Percentiles rank a stretch among this genome's conserved stretches.
Evolutionary conservation across 2,329 filamentous ascomycete species (phyloP).

Genomic region (Ascochyta koolunga): DNA sequence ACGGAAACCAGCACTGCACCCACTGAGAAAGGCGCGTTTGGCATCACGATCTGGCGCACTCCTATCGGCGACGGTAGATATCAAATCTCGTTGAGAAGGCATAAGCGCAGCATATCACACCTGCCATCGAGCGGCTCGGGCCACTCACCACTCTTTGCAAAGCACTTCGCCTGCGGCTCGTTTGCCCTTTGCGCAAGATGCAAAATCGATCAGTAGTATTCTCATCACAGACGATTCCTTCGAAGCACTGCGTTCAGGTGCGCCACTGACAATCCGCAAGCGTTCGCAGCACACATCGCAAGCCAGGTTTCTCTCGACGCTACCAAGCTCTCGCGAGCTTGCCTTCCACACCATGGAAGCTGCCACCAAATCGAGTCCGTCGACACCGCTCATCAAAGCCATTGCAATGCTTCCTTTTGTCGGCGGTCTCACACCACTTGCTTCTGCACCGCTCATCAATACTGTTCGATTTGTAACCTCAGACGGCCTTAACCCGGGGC

Average conservation of each 20-base stretch:
- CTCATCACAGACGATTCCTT: slow-evolving; percentile 32
- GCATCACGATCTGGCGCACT: slow-evolving; percentile 30
- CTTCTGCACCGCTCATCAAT: slow-evolving; percentile 29
- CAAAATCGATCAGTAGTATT: slow-evolving; percentile 28
- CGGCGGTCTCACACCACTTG: slow-evolving; percentile 36
- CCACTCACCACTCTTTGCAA: slow-evolving; percentile 40
- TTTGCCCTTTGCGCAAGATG: slow-evolving; percentile 34
- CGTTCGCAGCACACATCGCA: slow-evolving; percentile 14
- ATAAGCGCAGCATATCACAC: slow-evolving; percentile 33
- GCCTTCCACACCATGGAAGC: slow-evolving; percentile 28
- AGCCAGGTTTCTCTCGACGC: slow-evolving; percentile 26
- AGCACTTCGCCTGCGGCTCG: slow-evolving; percentile 41
- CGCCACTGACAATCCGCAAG: slow-evolving; percentile 20
- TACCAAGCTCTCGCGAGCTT: slow-evolving; percentile 29
- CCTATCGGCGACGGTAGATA: slow-evolving; percentile 20
- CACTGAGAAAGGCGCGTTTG: slow-evolving; percentile 31
- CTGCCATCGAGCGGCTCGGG: slow-evolving; percentile 30
- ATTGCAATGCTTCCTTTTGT: slow-evolving; percentile 38
- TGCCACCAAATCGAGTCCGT: slow-evolving; percentile 19
- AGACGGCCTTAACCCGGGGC: slow-evolving; percentile 32
- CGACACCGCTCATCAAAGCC: slow-evolving; percentile 30
- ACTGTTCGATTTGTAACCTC: slow-evolving; percentile 36
- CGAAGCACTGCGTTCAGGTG: slow-evolving; percentile 26
- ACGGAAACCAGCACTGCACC: not conserved
- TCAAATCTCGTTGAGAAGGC: slow-evolving; percentile 30